Evolutionary conservation across 1,284 basidiomycete species (phyloP).

Genomic region (Ustilago sp.): DNA sequence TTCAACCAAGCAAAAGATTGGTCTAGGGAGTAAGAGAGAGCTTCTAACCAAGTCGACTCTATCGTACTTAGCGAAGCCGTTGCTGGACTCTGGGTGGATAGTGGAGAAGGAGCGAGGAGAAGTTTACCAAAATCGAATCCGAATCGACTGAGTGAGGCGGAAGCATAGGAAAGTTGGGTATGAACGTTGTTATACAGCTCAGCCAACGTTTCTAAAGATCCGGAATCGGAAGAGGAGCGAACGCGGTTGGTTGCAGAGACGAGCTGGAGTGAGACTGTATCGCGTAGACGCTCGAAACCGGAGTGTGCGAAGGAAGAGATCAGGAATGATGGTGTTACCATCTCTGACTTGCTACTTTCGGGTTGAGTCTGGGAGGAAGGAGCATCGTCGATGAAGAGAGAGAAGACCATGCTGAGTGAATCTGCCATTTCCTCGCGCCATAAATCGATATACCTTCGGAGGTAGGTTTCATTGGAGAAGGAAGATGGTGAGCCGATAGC

Average conservation of each 20-base stretch:
- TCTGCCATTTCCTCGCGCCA: constrained; percentile 94
- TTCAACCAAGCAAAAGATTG: constrained; percentile 11
- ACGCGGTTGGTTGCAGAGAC: neutral
- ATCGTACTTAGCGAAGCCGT: constrained; percentile 15
- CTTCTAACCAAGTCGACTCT: constrained; percentile 25
- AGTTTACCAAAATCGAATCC: constrained; percentile 48
- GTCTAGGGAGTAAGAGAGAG: constrained; percentile 19
- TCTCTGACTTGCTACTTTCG: neutral
- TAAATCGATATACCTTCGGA: constrained; percentile 81
- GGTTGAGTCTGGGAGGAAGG: neutral
- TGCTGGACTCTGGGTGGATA: neutral
- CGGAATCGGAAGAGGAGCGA: constrained; percentile 2
- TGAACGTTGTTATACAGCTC: constrained; percentile 34
- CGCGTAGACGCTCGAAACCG: constrained; percentile 24
- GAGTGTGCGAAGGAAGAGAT: constrained; percentile 39
- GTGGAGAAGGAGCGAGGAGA: constrained; percentile 14
- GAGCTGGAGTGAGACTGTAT: constrained; percentile 23
- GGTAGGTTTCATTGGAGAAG: constrained; percentile 32
- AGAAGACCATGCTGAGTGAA: constrained; percentile 86
- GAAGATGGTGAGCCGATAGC: constrained; percentile 34
- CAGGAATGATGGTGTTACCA: constrained; percentile 36
- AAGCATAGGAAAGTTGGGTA: constrained; percentile 47
- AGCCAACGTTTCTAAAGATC: constrained; percentile 28
- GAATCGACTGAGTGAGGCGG: constrained; percentile 35
- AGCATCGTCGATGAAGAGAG: constrained; percentile 84